Evolutionary conservation across 345 rosid genomes (phyloP), one percentile per base, ranked within the genome.

Genomic region (Kandelia obovata): DNA sequence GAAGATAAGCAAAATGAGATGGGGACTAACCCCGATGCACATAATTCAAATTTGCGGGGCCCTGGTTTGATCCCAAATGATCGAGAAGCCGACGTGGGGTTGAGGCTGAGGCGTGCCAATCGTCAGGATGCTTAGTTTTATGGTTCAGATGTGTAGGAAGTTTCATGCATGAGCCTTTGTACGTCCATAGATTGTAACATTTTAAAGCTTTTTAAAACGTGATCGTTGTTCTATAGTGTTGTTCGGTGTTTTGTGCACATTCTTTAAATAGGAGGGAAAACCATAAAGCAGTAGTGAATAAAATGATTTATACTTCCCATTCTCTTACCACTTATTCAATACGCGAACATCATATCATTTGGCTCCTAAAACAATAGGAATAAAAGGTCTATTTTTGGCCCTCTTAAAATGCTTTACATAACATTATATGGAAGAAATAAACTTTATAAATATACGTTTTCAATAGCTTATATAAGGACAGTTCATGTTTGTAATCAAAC

Each of bases 81-180:
- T 15, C 43, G 70, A 64, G 98, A 85, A 71, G 83, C 52, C 11
- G 87, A 88, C 26, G 71, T 75, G 19, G 91, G 95, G 43, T 66
- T 91, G 77, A 84, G 96, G 74, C 69, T 72, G 49, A 82, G 97
- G 82, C 89, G 69, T 53, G 84, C 68, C 57, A 70, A 77, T 71
- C 76, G 73, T 73, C 81, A 77, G 55, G 83, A 72, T 31, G 83
- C 66, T 26, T 70, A 75, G 76, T 32, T 19, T 19, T 20, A 51
- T 7, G 13, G 21, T 28, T 51, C 58, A 32, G 58, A 34, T 21
- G 20, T 30, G 17, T 27, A 25, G 58, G 13, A 49, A n/a, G 26
- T 58, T 47, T 27, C 0, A 23, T 55, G 58, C 58, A 9, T 3
- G 15, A 13, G 58, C 58, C 10, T 1, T 26, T 7, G 27, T 26